Base-by-base conservation (phyloP, 1,139 yeast genomes). In the Protomyces inundatus region DNA sequence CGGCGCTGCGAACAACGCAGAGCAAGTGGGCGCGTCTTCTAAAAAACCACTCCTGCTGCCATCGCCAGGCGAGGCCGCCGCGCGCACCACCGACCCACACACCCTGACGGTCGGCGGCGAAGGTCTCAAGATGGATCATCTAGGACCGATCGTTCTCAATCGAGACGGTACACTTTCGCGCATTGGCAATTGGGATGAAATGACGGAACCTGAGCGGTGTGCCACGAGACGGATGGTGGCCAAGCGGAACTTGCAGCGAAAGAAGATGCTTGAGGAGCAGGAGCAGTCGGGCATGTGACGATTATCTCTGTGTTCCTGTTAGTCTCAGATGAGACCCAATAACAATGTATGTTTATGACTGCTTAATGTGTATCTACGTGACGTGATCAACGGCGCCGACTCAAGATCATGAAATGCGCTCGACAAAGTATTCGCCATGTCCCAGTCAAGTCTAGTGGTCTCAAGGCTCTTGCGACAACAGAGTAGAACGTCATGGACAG, bases 101-200 rank as follows among this genome's bases (percentile, higher is more conserved):
- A 45, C 30, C 23, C 32, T 62, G 32, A n/a, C 33, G 6, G 52
- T 55, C 42, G 55, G 46, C 10, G 55, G 56, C 12, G 51, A 56
- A 1, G 34, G 50, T 3, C n/a, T 64, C 10, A 39, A 46, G 5
- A 30, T 64, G 1, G 66, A 64, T 33, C 14, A 34, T 40, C 55
- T 64, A 2, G 66, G 66, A 2, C 66, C 66, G 3, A 46, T 64
- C 12, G 61, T 64, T 10, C 34, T 64, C 33, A 64, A 64, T 39
- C 23, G 36, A 2, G 65, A 64, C 33, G 66, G 66, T 1, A 61
- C 66, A 1, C 33, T 64, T n/a, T 56, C 66, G 10, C 36, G 66
- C 5, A 42, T 64, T 30, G 59, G 53, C 34, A 64, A 64, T 36
- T 64, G 66, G 66, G 53, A 50, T 30, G 48, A 54, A 23, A 34